Conservation (phyloP, 163 green algal species). For the Trebouxiophyceae sp. region DNA sequence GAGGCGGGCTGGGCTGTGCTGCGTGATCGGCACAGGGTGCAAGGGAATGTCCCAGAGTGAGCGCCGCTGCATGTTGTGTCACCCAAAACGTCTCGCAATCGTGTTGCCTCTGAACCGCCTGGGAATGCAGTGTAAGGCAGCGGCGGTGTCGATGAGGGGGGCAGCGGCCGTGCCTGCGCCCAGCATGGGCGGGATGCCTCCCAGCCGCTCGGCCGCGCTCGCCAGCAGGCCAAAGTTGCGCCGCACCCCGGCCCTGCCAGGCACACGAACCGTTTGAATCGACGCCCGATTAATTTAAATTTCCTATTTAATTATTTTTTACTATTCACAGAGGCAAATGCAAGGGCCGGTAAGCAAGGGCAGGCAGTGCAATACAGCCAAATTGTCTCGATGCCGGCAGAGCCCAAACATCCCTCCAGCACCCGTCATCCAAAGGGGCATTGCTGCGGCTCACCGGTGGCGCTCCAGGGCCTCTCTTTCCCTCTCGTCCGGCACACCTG, state of each 20-base stretch:
- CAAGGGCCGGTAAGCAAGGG: too few species aligned
- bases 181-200: constrained; percentile 50
- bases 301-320: background rate
- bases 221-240: constrained; percentile 55
- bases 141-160: too few species aligned
- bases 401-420: background rate
- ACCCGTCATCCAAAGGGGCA: background rate
- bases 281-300: background rate
- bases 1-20: too few species aligned
- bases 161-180: constrained; percentile 26
- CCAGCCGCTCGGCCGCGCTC: constrained; percentile 32
- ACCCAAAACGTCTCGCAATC: background rate
- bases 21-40: too few species aligned
- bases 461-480: too few species aligned
- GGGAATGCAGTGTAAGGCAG: background rate
- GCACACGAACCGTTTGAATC: background rate
- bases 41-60: too few species aligned
- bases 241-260: background rate
- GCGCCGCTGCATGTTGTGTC: too few species aligned
- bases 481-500: too few species aligned
- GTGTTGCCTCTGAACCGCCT: background rate
- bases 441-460: too few species aligned
- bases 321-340: background rate
- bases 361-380: too few species aligned
- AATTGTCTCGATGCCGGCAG: background rate